Conservation (phyloP, 805 yeast species). For the Candida multigemmis region DNA sequence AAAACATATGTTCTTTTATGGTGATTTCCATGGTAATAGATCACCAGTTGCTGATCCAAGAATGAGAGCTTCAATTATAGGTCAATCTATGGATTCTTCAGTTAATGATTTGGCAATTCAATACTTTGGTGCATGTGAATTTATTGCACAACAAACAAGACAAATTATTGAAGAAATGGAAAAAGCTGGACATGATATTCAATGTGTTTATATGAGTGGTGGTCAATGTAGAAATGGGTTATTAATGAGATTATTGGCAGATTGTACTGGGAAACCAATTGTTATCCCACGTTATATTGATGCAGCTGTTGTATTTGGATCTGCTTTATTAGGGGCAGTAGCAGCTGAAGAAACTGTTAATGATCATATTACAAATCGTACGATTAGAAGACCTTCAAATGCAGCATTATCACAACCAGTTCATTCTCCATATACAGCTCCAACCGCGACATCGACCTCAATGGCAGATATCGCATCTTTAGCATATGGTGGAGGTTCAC, state of each 20-base stretch:
- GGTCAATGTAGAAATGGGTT: slow-evolving; percentile 94
- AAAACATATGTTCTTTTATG: slow-evolving; percentile 82
- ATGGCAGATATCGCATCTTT: slow-evolving; percentile 47
- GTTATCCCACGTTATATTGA: slow-evolving; percentile 92
- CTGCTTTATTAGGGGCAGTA: slow-evolving; percentile 90
- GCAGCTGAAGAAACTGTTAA: slow-evolving; percentile 64
- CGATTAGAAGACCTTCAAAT: slow-evolving; percentile 27
- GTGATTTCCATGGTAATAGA: slow-evolving; percentile 94
- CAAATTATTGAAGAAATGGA: slow-evolving; percentile 88
- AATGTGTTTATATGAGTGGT: slow-evolving; percentile 82
- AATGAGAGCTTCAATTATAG: slow-evolving; percentile 89
- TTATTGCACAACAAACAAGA: slow-evolving; percentile 94
- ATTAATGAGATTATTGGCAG: slow-evolving; percentile 83
- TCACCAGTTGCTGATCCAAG: slow-evolving; percentile 95
- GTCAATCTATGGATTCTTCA: slow-evolving; percentile 85
- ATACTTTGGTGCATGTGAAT: slow-evolving; percentile 92
- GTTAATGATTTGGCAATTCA: slow-evolving; percentile 77
- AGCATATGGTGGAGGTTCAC: slow-evolving; percentile 29
- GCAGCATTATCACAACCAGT: slow-evolving; percentile 25
- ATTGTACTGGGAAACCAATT: slow-evolving; percentile 86
- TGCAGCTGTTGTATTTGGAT: slow-evolving; percentile 94
- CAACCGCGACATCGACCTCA: slow-evolving; percentile 70
- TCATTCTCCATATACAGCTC: slow-evolving; percentile 69
- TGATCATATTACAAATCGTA: slow-evolving; percentile 22
- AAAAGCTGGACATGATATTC: slow-evolving; percentile 66